Evolutionary conservation across 495 filamentous ascomycete species (phyloP).

Genomic region (Xylaria acuta): DNA sequence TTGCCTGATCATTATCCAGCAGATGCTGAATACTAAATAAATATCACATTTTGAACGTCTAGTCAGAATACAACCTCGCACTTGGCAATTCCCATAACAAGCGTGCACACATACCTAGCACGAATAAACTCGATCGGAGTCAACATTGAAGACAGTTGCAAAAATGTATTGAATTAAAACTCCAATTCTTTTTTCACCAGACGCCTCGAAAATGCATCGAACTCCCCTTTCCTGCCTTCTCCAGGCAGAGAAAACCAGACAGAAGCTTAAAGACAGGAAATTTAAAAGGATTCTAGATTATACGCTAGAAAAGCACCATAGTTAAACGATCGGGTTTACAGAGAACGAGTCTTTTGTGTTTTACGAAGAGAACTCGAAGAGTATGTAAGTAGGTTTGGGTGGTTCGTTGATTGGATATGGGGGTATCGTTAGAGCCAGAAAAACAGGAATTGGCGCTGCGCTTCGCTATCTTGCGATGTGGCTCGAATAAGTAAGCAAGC

Average conservation of each 20-base stretch:
- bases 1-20: not conserved
- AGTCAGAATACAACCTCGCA: not conserved
- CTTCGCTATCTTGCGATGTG: not conserved
- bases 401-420: slow-evolving; percentile 3
- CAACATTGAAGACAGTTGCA: not conserved
- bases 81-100: not conserved
- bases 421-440: slow-evolving; percentile 20
- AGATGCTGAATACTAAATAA: not conserved
- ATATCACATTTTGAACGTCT: not conserved
- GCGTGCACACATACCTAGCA: not conserved
- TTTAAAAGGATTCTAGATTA: slow-evolving; percentile 9
- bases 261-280: not conserved
- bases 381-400: not conserved
- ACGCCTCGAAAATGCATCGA: slow-evolving; percentile 25
- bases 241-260: not conserved
- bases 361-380: slow-evolving; percentile 16
- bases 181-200: slow-evolving; percentile 12
- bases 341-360: not conserved
- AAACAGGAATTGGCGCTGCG: slow-evolving; percentile 13
- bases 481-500: slow-evolving; percentile 3
- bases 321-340: slow-evolving; percentile 5
- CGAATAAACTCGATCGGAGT: not conserved
- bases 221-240: not conserved
- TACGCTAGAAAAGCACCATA: slow-evolving; percentile 1
- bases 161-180: slow-evolving; percentile 12